Base-by-base conservation (phyloP, 306 rosid species). In the Dryas alaskensis region DNA sequence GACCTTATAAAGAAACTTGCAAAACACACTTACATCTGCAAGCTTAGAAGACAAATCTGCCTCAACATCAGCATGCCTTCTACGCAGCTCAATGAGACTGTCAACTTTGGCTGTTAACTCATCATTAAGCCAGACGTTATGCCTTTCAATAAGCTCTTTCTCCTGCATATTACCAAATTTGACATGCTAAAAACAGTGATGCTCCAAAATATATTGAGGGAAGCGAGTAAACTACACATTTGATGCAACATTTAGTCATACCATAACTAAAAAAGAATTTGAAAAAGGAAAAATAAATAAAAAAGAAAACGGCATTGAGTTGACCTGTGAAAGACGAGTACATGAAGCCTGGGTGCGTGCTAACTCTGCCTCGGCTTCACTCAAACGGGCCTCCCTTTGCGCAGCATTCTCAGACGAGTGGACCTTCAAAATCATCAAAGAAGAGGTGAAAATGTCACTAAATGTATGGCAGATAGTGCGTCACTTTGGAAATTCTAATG, bases 131-230 rank as follows among this genome's bases (percentile, higher is more conserved):
- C 92, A 94, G 19, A 73, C 78, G 75, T 87, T 94, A 72, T 94
- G 98, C 81, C 87, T 89, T 86, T 94, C 89, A 49, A 88, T 69
- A 60, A 94, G 93, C 79, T 92, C 97, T 76, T 94, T 94, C 88
- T 94, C 99, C 99, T 94, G 92, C 59, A 75, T 69, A 75, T 53
- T 66, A 73, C 60, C 77, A 59, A 60, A 72, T 8, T 65, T 63
- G 25, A 65, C 76, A 53, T 1, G 44, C 25, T 54, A 43, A 67
- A 44, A 19, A 48, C 44, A 49, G 1, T 11, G 31, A 52, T n/a
- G n/a, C 70, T 66, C 74, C 63, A 58, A 55, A 8, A 57, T 59
- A 49, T 39, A 53, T 48, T 22, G 8, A 62, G 17, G 47, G 17
- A 43, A 63, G 27, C 53, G 48, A 78, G 50, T n/a, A 65, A 3